Percentiles rank a stretch among this genome's conserved stretches.
phyloP scores from a whole-genome alignment of 345 rosid genomes.

The Salix dunnii region DNA sequence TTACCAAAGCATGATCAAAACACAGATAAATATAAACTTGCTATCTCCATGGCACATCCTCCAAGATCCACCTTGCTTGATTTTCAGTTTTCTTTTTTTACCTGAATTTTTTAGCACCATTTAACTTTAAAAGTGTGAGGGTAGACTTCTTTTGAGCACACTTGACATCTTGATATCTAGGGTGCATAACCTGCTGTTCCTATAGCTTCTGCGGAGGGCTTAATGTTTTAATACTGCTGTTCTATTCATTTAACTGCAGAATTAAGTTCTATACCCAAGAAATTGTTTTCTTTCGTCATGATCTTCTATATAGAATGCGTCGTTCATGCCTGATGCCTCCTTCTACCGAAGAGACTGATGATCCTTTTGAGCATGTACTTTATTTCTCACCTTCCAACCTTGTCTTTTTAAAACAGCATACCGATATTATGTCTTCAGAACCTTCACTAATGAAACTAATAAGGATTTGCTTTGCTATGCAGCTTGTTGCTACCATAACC shows the following conservation, averaged over 20 bases:
- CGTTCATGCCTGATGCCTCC: slow-evolving; percentile 88
- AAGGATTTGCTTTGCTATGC: slow-evolving; percentile 29
- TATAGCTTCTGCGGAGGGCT: background rate
- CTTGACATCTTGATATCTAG: background rate
- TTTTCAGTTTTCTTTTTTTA: background rate
- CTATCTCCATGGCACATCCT: background rate
- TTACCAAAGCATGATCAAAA: too few species aligned
- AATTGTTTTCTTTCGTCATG: slow-evolving; percentile 84
- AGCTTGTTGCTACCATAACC: slow-evolving; percentile 92
- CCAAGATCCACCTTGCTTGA: background rate
- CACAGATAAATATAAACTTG: background rate
- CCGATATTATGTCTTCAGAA: background rate
- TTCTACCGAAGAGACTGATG: slow-evolving; percentile 74
- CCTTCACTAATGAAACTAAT: slow-evolving; percentile 9
- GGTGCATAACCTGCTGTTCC: background rate
- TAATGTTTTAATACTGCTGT: background rate
- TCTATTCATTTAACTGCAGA: slow-evolving; percentile 43
- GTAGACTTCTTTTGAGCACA: background rate
- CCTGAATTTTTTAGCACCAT: background rate
- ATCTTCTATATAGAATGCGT: slow-evolving; percentile 84
- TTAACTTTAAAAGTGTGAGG: background rate
- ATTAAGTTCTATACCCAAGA: slow-evolving; percentile 85
- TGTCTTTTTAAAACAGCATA: background rate
- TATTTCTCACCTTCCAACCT: background rate
- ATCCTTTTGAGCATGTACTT: slow-evolving; percentile 79